Base-by-base conservation (phyloP, 2,329 filamentous ascomycete species). In the Exophiala mesophila region DNA sequence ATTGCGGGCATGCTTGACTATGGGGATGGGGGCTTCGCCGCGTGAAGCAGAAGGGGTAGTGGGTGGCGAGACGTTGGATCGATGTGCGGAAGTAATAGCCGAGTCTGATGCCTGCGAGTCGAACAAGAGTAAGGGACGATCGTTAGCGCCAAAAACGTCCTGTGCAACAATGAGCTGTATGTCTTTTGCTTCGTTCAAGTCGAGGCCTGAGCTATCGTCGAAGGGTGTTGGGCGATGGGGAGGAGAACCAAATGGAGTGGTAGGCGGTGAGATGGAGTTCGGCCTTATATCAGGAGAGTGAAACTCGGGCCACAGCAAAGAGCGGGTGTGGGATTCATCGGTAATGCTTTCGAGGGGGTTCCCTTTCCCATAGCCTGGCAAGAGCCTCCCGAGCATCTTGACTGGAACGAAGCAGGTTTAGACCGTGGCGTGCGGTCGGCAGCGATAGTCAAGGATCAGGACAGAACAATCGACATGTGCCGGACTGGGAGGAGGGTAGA, bases 261-360 rank as follows among this genome's bases (percentile, higher is more conserved):
- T 63, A 59, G 28, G 62, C 61, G 33, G 65, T 62, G 50, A 54
- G 65, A 67, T 15, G 66, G 57, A 45, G 63, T 63, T 47, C 62
- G 66, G n/a, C 61, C 61, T 51, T 64, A 61, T 35, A 57, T 61
- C 52, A 63, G 60, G 31, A 59, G 63, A 41, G 64, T 63, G 41
- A 66, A 65, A 10, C 55, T 70, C 67, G 23, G 69, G 69, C 48
- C 70, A 72, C 39, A 72, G 57, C 33, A 72, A 61, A 28, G 66
- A 65, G 33, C 68, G 68, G 4, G 68, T 72, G 50, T 72, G 68
- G 48, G 69, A 67, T 51, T 72, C 69, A 47, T 72, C 69, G 1
- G 67, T 71, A 17, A 69, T 65, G 17, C 69, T 72, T 51, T 72
- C 69, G 16, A 53, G 47, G 37, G 45, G 48, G 31, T 42, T 19